A percentile compares a stretch with the other conserved stretches of the same genome.
Evolutionary conservation across 2,329 filamentous ascomycete species (phyloP).

Genomic region (Pleomassaria siparia): DNA sequence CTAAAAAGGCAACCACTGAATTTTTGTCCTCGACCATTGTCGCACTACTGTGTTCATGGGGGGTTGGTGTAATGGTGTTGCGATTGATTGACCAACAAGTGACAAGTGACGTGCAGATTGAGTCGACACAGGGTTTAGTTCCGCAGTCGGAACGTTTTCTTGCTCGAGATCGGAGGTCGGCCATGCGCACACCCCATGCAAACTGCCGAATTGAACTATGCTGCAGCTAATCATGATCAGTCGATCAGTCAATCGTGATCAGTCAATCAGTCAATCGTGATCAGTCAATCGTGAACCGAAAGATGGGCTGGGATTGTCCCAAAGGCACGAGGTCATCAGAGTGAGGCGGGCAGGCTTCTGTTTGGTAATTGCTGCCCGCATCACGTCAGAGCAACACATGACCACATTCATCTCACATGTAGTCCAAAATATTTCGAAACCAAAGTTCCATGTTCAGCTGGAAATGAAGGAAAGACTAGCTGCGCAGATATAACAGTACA

Average conservation of each 20-base stretch:
- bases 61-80: neutral
- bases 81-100: no score
- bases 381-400: no score
- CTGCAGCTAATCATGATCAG: no score
- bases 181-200: neutral
- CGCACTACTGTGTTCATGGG: neutral
- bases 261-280: no score
- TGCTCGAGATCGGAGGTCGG: neutral
- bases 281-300: no score
- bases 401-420: neutral
- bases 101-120: slow-evolving; percentile 6
- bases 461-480: slow-evolving; percentile 13
- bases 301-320: no score
- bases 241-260: no score
- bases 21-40: slow-evolving; percentile 13
- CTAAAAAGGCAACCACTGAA: slow-evolving; percentile 58
- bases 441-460: slow-evolving; percentile 5
- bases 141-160: slow-evolving; percentile 2
- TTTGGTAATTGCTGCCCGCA: no score
- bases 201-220: no score
- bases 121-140: neutral
- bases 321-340: no score
- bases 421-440: neutral
- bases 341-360: no score
- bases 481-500: slow-evolving; percentile 4